These are phyloP conservation scores for Chlorencoelia australis DNA, from an alignment of 2,329 filamentous ascomycete genomes.

Conservation along the genomic window DNA sequence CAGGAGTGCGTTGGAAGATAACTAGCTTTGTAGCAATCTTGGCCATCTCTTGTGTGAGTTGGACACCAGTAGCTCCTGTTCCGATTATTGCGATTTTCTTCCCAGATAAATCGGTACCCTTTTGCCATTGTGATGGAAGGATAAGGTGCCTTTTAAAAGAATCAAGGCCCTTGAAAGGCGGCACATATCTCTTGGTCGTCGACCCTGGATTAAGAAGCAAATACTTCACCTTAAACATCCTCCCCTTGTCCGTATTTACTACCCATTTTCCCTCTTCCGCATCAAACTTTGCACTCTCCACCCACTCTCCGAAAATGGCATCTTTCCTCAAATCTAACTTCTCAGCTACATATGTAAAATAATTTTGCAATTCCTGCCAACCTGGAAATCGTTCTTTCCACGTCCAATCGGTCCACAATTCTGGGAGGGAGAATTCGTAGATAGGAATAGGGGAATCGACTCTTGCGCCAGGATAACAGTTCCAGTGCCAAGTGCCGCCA, in stretches of 20 bases:
- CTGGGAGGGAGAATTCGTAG: constrained; percentile 30
- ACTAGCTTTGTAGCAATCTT: constrained; percentile 30
- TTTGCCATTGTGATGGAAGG: constrained; percentile 1
- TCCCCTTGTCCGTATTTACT: background rate
- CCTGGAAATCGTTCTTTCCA: constrained; percentile 34
- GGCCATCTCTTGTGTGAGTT: constrained; percentile 22
- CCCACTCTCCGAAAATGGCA: constrained; percentile 17
- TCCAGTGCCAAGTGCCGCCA: constrained; percentile 26
- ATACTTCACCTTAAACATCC: background rate
- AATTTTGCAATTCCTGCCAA: constrained; percentile 32
- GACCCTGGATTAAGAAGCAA: background rate
- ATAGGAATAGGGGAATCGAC: constrained; percentile 18
- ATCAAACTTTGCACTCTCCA: background rate
- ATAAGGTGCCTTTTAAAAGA: background rate
- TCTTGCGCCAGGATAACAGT: constrained; percentile 36
- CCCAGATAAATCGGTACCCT: constrained; percentile 15
- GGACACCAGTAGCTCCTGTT: constrained; percentile 26
- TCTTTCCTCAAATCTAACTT: constrained; percentile 34
- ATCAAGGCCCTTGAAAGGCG: constrained; percentile 1
- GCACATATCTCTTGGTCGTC: background rate
- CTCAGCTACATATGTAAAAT: constrained; percentile 38
- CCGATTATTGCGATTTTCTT: constrained; percentile 48
- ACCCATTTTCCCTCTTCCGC: background rate
- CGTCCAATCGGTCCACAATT: constrained; percentile 34
- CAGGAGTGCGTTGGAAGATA: constrained; percentile 49